Conservation (phyloP, 2,329 filamentous ascomycete genomes). For the Fusarium pseudoanthophilum region DNA sequence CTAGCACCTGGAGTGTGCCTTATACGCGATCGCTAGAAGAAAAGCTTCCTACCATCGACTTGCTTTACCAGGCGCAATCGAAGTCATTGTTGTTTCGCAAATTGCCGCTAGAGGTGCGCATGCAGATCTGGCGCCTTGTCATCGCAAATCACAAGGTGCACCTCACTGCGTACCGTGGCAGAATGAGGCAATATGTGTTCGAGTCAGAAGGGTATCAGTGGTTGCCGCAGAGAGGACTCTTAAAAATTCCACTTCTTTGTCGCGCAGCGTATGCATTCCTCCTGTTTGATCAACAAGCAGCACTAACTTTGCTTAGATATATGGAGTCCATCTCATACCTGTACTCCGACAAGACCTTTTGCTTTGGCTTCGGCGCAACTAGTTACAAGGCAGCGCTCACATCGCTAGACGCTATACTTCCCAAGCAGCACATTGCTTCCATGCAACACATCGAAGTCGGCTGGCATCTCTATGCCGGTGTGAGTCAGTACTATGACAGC, state of each 20-base stretch:
- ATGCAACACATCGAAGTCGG: background rate
- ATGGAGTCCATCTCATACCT: background rate
- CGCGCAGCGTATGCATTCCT: background rate
- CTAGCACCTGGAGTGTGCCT: background rate
- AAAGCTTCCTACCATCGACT: background rate
- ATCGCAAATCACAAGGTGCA: background rate
- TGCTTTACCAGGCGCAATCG: background rate
- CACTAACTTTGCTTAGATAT: background rate
- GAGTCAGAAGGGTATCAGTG: background rate
- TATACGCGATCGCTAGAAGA: background rate
- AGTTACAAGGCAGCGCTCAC: background rate
- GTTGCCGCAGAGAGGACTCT: background rate
- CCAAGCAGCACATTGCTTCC: background rate
- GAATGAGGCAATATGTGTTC: background rate
- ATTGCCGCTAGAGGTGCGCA: background rate
- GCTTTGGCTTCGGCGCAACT: background rate
- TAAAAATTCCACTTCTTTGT: background rate
- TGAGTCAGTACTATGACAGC: background rate
- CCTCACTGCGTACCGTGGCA: background rate
- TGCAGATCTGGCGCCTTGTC: background rate
- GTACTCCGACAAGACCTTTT: background rate
- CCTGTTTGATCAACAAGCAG: rapidly evolving
- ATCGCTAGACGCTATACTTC: background rate
- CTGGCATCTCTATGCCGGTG: background rate
- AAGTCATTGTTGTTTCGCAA: background rate